These are phyloP conservation scores for Coemansia guatemalensis DNA, from an alignment of 192 early-diverging fungal genomes.

Conservation along the genomic window DNA sequence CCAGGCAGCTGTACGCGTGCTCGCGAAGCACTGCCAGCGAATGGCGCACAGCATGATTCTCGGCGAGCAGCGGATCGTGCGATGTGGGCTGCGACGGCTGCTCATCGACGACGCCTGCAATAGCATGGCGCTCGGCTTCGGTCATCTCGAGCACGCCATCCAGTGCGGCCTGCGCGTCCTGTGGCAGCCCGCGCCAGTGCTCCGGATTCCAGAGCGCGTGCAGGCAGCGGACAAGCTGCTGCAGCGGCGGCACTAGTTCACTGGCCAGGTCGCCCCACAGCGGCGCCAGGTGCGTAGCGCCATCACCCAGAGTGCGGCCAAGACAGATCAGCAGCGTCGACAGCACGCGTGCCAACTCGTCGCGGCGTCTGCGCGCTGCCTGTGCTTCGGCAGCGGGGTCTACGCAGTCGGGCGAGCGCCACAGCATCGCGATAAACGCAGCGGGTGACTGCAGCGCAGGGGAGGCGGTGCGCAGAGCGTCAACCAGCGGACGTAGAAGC, in stretches of 20 bases:
- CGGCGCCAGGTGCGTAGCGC: slow-evolving; percentile 12
- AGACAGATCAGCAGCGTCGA: slow-evolving; percentile 34
- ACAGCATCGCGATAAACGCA: slow-evolving; percentile 24
- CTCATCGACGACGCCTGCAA: slow-evolving; percentile 10
- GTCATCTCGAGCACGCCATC: slow-evolving; percentile 33
- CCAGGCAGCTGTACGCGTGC: slow-evolving; percentile 37
- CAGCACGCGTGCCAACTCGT: slow-evolving; percentile 16
- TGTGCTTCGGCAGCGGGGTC: background rate
- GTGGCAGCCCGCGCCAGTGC: slow-evolving; percentile 23
- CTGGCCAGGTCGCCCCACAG: slow-evolving; percentile 38
- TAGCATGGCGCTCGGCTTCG: slow-evolving; percentile 17
- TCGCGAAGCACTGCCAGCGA: slow-evolving; percentile 26
- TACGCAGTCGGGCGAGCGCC: slow-evolving; percentile 2
- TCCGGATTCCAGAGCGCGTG: slow-evolving; percentile 43
- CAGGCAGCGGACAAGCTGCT: slow-evolving; percentile 32
- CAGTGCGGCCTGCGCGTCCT: slow-evolving; percentile 27
- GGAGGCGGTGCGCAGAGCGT: slow-evolving; percentile 16
- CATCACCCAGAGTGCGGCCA: slow-evolving; percentile 27
- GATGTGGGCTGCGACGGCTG: background rate
- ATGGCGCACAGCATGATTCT: slow-evolving; percentile 21
- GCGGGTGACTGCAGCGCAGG: slow-evolving; percentile 31
- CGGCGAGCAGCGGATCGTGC: slow-evolving; percentile 3
- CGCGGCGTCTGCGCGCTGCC: slow-evolving; percentile 14
- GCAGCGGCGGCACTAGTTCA: slow-evolving; percentile 23
- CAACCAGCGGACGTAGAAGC: slow-evolving; percentile 35